Evolutionary conservation across 1,139 yeast genomes (phyloP).

Genomic region (Suzukiozyma palmioleophila): DNA sequence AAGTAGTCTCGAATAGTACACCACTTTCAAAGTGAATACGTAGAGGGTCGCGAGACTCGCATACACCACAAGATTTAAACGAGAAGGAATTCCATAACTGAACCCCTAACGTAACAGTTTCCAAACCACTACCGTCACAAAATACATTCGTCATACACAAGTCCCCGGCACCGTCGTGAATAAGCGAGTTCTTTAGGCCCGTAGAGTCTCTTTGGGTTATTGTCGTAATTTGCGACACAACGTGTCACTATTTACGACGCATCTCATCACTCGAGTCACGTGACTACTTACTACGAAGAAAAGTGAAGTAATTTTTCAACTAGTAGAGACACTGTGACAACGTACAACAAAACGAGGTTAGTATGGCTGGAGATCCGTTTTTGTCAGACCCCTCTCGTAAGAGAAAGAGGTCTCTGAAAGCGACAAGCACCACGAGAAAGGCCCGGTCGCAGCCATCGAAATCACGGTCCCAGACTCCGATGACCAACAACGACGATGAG

Average conservation of each 20-base stretch:
- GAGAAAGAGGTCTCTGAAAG: conserved; percentile 36
- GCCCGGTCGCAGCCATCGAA: neutral
- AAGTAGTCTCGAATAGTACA: too few species aligned
- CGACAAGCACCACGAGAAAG: conserved; percentile 10
- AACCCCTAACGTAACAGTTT: too few species aligned
- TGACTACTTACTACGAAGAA: neutral
- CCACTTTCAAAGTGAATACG: too few species aligned
- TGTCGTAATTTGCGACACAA: neutral
- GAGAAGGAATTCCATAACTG: too few species aligned
- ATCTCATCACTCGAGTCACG: neutral
- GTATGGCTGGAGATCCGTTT: conserved; percentile 56
- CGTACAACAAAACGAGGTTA: neutral
- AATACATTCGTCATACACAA: too few species aligned
- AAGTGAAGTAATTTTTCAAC: neutral
- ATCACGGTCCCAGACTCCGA: neutral
- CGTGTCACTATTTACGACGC: neutral
- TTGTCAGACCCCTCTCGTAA: conserved; percentile 56
- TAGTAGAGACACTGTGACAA: neutral
- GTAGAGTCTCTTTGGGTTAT: too few species aligned
- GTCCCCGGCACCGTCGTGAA: too few species aligned
- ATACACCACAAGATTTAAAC: too few species aligned
- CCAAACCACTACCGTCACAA: too few species aligned
- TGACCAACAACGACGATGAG: conserved; percentile 27
- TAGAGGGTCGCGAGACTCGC: too few species aligned
- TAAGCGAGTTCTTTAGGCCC: too few species aligned